Evolutionary conservation across 495 filamentous ascomycete genomes (phyloP), one percentile per base, ranked within the genome.

Genomic region (Sphaerosporella brunnea): DNA sequence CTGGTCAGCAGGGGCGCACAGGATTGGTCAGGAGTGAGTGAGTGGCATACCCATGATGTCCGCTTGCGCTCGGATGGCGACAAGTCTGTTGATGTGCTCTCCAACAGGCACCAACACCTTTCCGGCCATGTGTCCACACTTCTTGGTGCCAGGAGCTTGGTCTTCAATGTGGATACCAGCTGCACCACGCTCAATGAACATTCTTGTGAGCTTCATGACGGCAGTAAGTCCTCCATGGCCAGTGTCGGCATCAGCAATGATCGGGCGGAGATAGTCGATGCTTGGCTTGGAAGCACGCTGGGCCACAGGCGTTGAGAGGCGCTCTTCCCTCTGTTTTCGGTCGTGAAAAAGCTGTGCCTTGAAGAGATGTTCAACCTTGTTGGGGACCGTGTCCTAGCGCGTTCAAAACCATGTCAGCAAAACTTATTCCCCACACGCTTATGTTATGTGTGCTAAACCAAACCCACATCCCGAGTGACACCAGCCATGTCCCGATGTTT

Each of bases 271-370:
- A 68, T 86, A 97, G 67, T 97, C 90, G 54, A 82, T 73, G 62
- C 90, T 88, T 51, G 80, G 73, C 41, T 93, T 68, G 36, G 74
- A 82, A 54, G 64, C 59, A 26, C 90, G 82, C 59, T 84, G 69
- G 16, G 73, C 67, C 56, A 79, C 77, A 8, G 87, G 79, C 3
- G 77, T 80, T 25, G 76, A 80, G 28, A 96, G 65, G 45, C 90
- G 85, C 63, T 95, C 90, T 66, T 95, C 83, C 42, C 90, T 80
- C 64, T 97, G 90, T 67, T 97, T 97, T 55, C 90, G 82, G 73
- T 97, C 92, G 66, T 97, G 90, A 78, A 97, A 97, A 47, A 95
- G 80, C 65, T 97, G 92, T 23, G 90, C 88, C 73, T 90, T 83
- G 72, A 86, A 97, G 26, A 97, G 77, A 57, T 97, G 90, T 56